Conservation (phyloP, 2,329 filamentous ascomycete genomes). For the Ascochyta rabiei region DNA sequence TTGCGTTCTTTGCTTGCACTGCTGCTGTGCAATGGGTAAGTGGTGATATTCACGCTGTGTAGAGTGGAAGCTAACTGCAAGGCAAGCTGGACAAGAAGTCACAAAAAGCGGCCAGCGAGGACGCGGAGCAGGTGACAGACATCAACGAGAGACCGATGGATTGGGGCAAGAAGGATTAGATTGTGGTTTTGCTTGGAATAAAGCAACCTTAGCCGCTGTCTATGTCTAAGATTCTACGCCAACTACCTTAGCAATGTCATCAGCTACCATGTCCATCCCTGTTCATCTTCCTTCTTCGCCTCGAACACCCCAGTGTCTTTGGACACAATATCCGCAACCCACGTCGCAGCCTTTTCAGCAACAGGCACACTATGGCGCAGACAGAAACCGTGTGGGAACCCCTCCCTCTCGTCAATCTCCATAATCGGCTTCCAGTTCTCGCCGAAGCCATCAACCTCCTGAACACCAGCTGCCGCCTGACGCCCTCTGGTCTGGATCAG, state of each 20-base stretch:
- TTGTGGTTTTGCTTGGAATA: not conserved
- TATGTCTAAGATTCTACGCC: not conserved
- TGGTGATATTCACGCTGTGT: not conserved
- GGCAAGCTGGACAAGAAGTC: constrained; percentile 16
- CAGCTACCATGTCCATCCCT: constrained; percentile 13
- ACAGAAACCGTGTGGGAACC: constrained; percentile 66
- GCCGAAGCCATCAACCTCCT: constrained; percentile 16
- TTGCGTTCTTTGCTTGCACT: constrained; percentile 34
- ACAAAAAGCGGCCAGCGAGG: constrained; percentile 2
- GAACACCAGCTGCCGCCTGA: constrained; percentile 2
- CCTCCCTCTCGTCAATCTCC: constrained; percentile 60
- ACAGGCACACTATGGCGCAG: constrained; percentile 57
- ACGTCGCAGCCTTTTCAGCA: constrained; percentile 57
- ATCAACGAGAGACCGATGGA: not conserved
- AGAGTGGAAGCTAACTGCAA: not conserved
- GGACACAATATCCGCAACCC: constrained; percentile 53
- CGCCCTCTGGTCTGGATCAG: constrained; percentile 55
- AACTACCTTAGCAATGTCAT: not conserved
- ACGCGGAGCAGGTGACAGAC: not conserved
- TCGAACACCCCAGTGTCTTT: constrained; percentile 23
- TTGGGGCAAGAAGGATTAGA: constrained; percentile 5
- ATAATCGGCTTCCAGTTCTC: constrained; percentile 56
- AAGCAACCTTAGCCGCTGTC: not conserved
- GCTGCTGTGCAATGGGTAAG: constrained; percentile 31
- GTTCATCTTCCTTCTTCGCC: constrained; percentile 12